Conservation (phyloP, 225 moss, liverwort and hornwort species). For the Asterella californica region DNA sequence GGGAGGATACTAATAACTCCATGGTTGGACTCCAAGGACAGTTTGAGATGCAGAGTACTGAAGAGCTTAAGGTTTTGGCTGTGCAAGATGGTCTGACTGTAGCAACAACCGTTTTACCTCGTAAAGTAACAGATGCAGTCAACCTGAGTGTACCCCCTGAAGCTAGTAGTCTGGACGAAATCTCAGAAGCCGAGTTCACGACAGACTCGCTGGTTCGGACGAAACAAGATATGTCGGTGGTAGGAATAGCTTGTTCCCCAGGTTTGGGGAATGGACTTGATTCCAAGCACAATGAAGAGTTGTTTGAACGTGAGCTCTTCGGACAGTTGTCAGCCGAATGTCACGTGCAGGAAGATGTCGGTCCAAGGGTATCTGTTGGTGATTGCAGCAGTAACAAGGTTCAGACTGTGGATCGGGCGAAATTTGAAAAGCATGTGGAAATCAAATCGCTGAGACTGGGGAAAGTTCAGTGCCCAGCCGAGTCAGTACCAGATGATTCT, state of each 20-base stretch:
- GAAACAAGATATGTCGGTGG: background rate
- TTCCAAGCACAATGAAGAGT: constrained; percentile 21
- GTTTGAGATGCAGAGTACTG: constrained; percentile 11
- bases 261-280: background rate
- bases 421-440: constrained; percentile 74
- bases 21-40: background rate
- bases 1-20: constrained; percentile 1
- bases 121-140: background rate
- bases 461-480: constrained; percentile 30
- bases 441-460: constrained; percentile 61
- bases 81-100: background rate
- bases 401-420: constrained; percentile 57
- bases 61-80: constrained; percentile 9
- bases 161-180: background rate
- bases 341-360: constrained; percentile 26
- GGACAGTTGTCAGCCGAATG: constrained; percentile 17
- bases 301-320: constrained; percentile 18
- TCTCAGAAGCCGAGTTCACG: too few species aligned
- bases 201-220: background rate
- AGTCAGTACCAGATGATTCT: constrained; percentile 33
- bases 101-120: background rate
- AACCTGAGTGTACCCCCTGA: background rate
- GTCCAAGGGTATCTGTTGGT: constrained; percentile 6
- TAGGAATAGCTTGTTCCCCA: background rate
- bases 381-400: constrained; percentile 39